A percentile compares a stretch with the other conserved stretches of the same genome.
These are phyloP conservation scores for Peterozyma xylosa DNA, from an alignment of 805 yeast species.

Conservation along the genomic window DNA sequence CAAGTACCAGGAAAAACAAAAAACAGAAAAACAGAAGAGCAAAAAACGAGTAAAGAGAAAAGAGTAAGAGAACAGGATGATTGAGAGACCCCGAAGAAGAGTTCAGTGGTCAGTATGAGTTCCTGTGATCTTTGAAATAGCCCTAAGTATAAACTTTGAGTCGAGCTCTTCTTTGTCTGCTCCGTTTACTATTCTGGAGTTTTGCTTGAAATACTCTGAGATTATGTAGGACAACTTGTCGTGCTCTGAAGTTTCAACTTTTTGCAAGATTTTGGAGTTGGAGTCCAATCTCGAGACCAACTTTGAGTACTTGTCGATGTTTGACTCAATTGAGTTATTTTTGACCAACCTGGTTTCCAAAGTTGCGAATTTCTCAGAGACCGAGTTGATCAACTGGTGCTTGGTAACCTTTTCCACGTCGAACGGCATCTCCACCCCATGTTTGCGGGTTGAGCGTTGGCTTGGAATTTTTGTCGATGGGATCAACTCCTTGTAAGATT, in stretches of 20 bases:
- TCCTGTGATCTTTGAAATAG: too few species aligned
- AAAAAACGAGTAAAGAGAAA: background rate
- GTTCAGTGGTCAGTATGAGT: background rate
- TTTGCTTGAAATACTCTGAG: background rate
- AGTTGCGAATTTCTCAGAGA: slow-evolving; percentile 9
- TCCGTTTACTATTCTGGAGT: too few species aligned
- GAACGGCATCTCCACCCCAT: slow-evolving; percentile 8
- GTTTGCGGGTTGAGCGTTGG: background rate
- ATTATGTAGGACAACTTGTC: background rate
- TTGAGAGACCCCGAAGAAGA: background rate
- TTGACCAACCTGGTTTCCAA: slow-evolving; percentile 7
- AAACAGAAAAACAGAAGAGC: too few species aligned
- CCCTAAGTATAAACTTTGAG: too few species aligned
- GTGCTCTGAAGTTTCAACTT: background rate
- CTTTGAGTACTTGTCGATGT: slow-evolving; percentile 30
- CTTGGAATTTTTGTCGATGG: background rate
- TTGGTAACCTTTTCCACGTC: slow-evolving; percentile 7
- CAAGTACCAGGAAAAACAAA: too few species aligned
- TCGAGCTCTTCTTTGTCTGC: too few species aligned
- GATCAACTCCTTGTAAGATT: slow-evolving; percentile 4
- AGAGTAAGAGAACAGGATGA: background rate
- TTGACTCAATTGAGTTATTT: slow-evolving; percentile 10
- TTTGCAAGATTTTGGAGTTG: slow-evolving; percentile 13
- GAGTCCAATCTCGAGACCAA: slow-evolving; percentile 18
- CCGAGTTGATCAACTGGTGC: slow-evolving; percentile 11